Conservation (phyloP, 257 asterid species). For the Fraxinus quadrangulata region DNA sequence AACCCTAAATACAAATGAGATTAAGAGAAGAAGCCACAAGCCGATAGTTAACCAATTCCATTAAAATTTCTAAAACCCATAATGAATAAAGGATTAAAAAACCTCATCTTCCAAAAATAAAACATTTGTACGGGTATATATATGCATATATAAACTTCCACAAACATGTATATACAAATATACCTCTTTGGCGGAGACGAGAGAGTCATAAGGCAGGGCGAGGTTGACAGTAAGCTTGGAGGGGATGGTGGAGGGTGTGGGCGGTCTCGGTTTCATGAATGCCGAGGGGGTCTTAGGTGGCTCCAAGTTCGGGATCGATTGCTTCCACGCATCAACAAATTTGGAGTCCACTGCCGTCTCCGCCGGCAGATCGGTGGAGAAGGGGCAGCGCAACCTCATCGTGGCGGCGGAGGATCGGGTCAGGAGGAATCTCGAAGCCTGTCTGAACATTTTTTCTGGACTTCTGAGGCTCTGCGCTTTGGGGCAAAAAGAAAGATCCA, state of each 20-base stretch:
- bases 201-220: conserved; percentile 71
- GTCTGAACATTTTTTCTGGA: conserved; percentile 53
- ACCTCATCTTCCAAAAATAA: not conserved
- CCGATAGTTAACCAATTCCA: not conserved
- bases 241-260: conserved; percentile 66
- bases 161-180: not conserved
- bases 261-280: conserved; percentile 66
- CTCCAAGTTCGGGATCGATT: conserved; percentile 57
- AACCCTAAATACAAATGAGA: not conserved
- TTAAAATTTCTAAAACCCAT: not conserved
- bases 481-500: not conserved
- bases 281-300: conserved; percentile 71
- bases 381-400: conserved; percentile 61
- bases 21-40: not conserved
- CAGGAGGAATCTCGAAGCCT: conserved; percentile 48
- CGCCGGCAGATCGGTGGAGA: conserved; percentile 53
- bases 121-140: too few relatives aligned
- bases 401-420: conserved; percentile 54
- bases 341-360: conserved; percentile 57
- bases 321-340: conserved; percentile 63
- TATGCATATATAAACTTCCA: not conserved
- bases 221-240: conserved; percentile 82
- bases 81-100: not conserved
- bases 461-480: conserved; percentile 13
- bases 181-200: conserved; percentile 66